phyloP scores from a whole-genome alignment of 2,329 filamentous ascomycete genomes.

The Drechslerella dactyloides region DNA sequence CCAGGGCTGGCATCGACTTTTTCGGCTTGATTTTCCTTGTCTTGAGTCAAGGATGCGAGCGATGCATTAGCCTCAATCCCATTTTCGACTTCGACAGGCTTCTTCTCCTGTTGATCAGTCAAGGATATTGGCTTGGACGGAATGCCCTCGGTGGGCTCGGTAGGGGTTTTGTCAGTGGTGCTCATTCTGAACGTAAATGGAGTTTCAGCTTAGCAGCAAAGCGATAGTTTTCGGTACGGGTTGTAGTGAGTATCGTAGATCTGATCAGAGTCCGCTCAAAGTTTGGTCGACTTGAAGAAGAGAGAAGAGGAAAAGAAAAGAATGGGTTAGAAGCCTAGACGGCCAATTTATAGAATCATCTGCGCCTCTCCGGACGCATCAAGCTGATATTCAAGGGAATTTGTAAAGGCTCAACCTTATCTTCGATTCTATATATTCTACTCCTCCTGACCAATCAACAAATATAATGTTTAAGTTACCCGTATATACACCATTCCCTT shows the following conservation, averaged over 20 bases:
- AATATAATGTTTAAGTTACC: no score
- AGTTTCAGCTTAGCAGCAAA: neutral
- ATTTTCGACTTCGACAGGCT: neutral
- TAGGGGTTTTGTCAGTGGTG: neutral
- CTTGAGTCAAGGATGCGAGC: neutral
- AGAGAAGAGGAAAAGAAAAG: no score
- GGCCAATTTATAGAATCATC: no score
- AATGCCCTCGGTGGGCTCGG: neutral
- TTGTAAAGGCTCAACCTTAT: no score
- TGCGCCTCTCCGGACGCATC: no score
- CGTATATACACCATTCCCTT: no score
- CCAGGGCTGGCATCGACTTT: neutral
- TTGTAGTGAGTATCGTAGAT: neutral
- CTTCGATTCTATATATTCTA: no score
- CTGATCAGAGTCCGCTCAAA: no score
- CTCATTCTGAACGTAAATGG: neutral
- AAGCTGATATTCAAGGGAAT: no score
- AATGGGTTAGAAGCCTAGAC: no score
- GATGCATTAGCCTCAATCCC: neutral
- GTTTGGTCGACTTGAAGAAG: no score
- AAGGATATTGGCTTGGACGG: neutral
- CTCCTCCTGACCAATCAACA: no score
- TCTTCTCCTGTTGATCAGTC: neutral
- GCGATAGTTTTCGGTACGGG: neutral
- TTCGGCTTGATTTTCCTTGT: neutral